Evolutionary conservation across 2,329 filamentous ascomycete species (phyloP), one percentile per base, ranked within the genome.

Genomic region (Cladosporium colombiae): DNA sequence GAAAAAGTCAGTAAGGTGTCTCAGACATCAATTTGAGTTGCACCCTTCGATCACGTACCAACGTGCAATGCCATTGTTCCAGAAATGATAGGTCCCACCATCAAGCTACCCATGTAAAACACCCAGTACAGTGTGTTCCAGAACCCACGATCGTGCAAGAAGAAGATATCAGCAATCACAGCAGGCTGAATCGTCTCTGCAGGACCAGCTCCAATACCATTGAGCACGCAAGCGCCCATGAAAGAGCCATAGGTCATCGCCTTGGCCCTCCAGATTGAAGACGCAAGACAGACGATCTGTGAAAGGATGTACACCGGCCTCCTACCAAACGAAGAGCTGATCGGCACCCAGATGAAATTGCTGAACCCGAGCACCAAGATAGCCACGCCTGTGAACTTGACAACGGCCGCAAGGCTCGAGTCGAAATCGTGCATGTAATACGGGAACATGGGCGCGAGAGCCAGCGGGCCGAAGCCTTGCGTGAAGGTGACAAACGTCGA

Each of bases 151-250:
- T 89, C 85, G 62, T 76, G 73, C 11, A 90, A 78, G 75, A 90
- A 89, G 72, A 86, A 86, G 13, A 88, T 82, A 70, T 89, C 87
- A 3, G 87, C 85, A 70, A 89, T 89, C 62, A 89, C 82, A 33
- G 84, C 82, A 0, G 86, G 87, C 76, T 87, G 85, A 2, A 86
- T 82, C 0, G 85, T 88, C 77, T 90, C 86, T 2, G 84, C 83
- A 6, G 87, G 86, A 0, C 86, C 87, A 58, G 86, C 86, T 6
- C 84, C 87, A 53, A 89, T 81, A 0, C 87, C 87, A 71, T 88
- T 88, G 7, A 89, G 78, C 80, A 87, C 59, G 83, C 87, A 77
- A 18, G 76, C 76, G 21, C 86, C 88, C 85, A 90, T 88, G 72
- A 89, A 89, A 58, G 83, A 85, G 60, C 79, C 78, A 71, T 90